phyloP scores from a whole-genome alignment of 1,139 yeast species.

The Suhomyces choctaworum region DNA sequence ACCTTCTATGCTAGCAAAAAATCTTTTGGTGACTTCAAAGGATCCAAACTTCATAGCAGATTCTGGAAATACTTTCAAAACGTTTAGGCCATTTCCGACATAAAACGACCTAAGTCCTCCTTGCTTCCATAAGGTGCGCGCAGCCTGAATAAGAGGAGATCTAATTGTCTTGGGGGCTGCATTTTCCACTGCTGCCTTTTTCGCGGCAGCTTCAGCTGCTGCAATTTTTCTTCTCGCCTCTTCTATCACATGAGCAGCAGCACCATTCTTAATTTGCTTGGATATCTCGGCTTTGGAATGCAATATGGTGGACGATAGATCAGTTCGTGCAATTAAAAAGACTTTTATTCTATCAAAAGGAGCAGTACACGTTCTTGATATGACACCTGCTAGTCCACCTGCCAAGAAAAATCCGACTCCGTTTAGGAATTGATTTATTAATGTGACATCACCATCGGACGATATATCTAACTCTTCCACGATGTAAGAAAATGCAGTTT shows the following conservation, averaged over 20 bases:
- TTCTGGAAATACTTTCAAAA: constrained; percentile 93
- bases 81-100: constrained; percentile 93
- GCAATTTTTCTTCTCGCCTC: constrained; percentile 35
- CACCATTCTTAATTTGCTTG: constrained; percentile 39
- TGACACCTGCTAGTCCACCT: constrained; percentile 94
- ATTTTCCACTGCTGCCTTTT: constrained; percentile 13
- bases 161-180: constrained; percentile 45
- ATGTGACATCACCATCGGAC: constrained; percentile 89
- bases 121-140: constrained; percentile 76
- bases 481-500: constrained; percentile 79
- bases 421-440: constrained; percentile 73
- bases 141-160: constrained; percentile 78
- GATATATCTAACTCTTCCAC: constrained; percentile 78
- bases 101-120: constrained; percentile 88
- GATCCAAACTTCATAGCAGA: constrained; percentile 97
- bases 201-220: constrained; percentile 24
- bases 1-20: constrained; percentile 78
- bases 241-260: constrained; percentile 38
- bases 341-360: constrained; percentile 96
- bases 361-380: constrained; percentile 96
- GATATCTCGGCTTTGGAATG: constrained; percentile 57
- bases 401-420: constrained; percentile 91
- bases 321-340: constrained; percentile 88
- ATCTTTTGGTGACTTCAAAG: constrained; percentile 81
- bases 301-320: constrained; percentile 65